Base-by-base conservation (phyloP, 2,329 filamentous ascomycete genomes). In the Botrytis elliptica region DNA sequence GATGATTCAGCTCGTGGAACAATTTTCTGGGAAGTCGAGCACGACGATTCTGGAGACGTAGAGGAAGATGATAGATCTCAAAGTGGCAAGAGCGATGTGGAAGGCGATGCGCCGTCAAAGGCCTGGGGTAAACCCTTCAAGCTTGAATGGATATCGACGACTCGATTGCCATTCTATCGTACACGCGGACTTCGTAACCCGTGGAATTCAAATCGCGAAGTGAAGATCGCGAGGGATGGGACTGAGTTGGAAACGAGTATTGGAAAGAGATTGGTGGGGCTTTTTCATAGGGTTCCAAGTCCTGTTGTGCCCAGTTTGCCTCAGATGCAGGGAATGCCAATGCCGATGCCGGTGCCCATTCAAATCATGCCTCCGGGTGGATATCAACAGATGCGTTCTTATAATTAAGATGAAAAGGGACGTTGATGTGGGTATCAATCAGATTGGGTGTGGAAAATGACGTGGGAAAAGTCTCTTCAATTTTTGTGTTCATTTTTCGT, bases 181-280 rank as follows among this genome's bases (percentile, higher is more conserved):
- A 97, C 95, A 0, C 86, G 94, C 76, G 95, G 95, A 0, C 83
- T 98, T 72, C 89, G 95, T 49, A 98, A 98, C 81, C 92, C 94
- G 0, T 97, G 94, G 93, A 98, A 98, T 82, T 92, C 93, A 7
- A 97, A 98, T 80, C 87, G 95, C 70, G 95, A 98, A 81, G 93
- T 98, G 75, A 98, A 98, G 83, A 97, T 98, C 80, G 95, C 95
- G 38, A 88, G 95, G 79, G 95, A 98, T 79, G 95, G 95, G 2
- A 98, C 95, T 0, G 95, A 98, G 82, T 85, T 98, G 71, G 95
- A 98, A 82, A 93, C 95, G 42, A 88, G 86, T 44, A 88, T 97
- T 62, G 95, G 95, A 8, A 89, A 90, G 78, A 89, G 89, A 78
- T 84, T 98, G 71, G 86, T 97, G 75, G 90, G 90, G 63, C 87